Conservation (phyloP, 1,284 basidiomycete species). For the Puccinia horiana region DNA sequence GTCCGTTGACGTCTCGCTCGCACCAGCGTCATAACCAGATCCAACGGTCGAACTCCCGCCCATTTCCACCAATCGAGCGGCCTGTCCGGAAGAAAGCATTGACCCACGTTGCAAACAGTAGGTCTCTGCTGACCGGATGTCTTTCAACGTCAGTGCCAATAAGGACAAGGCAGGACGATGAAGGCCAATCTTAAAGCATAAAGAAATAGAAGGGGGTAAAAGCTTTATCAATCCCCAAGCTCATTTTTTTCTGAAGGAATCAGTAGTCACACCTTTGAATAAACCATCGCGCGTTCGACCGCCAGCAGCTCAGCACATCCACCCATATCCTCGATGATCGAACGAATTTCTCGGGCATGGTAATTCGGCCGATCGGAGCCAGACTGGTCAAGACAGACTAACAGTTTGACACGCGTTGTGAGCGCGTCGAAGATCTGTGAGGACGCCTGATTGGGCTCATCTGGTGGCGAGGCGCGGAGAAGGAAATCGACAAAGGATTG, state of each 20-base stretch:
- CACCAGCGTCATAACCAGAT: background rate
- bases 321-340: conserved; percentile 64
- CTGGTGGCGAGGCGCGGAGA: background rate
- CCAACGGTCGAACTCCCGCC: background rate
- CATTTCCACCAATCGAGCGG: background rate
- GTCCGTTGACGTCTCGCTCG: background rate
- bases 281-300: conserved; percentile 75
- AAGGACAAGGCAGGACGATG: conserved; percentile 69
- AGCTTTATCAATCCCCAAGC: background rate
- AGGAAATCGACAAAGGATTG: conserved; percentile 34
- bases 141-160: conserved; percentile 71
- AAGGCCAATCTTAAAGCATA: conserved; percentile 63
- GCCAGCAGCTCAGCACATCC: conserved; percentile 61
- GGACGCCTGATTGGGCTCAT: background rate
- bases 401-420: conserved; percentile 65
- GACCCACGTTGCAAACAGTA: conserved; percentile 73
- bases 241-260: background rate
- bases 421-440: conserved; percentile 7
- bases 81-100: conserved; percentile 13
- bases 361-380: conserved; percentile 59
- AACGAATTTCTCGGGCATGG: conserved; percentile 64
- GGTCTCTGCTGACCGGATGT: conserved; percentile 73
- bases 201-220: background rate
- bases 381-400: conserved; percentile 76
- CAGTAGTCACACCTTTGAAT: conserved; percentile 69